Conservation (phyloP, 331 rosid genomes). For the Malus hybrid region DNA sequence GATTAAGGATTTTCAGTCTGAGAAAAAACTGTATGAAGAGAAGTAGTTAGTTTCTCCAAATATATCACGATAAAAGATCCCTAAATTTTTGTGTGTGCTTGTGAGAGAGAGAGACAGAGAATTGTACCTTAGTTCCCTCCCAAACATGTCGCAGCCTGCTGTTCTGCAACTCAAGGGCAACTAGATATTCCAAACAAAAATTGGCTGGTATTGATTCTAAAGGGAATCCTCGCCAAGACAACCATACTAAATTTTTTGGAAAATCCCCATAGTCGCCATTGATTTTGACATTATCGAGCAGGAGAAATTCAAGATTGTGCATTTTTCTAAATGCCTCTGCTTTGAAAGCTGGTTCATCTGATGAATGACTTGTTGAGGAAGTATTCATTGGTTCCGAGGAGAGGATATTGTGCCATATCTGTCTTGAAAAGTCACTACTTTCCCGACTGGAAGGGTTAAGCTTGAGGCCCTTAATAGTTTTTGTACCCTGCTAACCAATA, state of each 20-base stretch:
- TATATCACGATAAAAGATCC: neutral
- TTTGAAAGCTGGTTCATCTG: neutral
- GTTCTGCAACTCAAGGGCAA: neutral
- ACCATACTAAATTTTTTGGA: neutral
- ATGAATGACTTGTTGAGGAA: neutral
- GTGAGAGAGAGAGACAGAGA: neutral
- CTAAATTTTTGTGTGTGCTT: neutral
- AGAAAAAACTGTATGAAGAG: neutral
- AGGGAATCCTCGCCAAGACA: neutral
- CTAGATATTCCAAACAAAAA: neutral
- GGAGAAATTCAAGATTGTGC: neutral
- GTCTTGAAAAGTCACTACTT: neutral
- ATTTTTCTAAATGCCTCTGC: neutral
- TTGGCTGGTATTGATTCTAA: neutral
- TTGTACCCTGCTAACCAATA: neutral
- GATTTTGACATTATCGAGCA: neutral
- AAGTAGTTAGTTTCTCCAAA: neutral
- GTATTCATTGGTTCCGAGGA: neutral
- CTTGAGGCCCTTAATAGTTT: neutral
- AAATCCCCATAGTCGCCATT: neutral
- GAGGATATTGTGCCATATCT: neutral
- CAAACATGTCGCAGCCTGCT: neutral
- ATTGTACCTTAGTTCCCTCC: neutral
- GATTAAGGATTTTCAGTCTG: neutral
- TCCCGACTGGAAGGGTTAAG: neutral